Base-by-base conservation (phyloP, 768 basidiomycete species). In the Xerocomellus dryophilus region DNA sequence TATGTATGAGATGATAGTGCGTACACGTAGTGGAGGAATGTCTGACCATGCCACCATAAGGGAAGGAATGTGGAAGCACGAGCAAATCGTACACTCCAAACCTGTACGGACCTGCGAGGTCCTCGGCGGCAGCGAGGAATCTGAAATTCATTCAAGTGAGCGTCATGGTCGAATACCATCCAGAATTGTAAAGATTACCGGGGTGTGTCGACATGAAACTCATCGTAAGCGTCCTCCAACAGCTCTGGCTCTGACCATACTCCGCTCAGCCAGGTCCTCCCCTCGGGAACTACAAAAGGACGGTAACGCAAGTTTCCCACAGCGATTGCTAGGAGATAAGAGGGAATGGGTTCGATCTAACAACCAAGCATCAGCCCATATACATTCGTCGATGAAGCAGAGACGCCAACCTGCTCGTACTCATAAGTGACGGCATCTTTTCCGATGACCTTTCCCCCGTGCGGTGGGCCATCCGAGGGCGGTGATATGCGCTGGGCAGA, bases 271-370 rank as follows among this genome's bases (percentile, higher is more conserved):
- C 96, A 93, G n/a, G 75, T 64, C 59, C 81, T 86, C 17, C 84
- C 88, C 34, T 80, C 70, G 10, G 79, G 71, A 31, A 74, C 70
- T 4, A 79, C 72, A 66, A 94, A 92, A 0, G 82, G 63, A 11
- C 76, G 81, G 70, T 94, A 95, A 20, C 75, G 78, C 3, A 97
- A 72, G 65, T 96, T 87, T 1, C 94, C 95, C 0, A 82, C 79
- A 0, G 95, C 95, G 49, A 98, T 86, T 3, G 96, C 96, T 45
- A 98, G 78, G n/a, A 98, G 76, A 66, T 98, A 98, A 1, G 88
- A 84, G 1, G 96, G 91, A 53, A 98, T 93, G 5, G 90, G 83
- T 18, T 91, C 81, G 7, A 81, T 83, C 90, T 98, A 11, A n/a
- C 6, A 23, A 54, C 0, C 14, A 10, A 2, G 4, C 10, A 29